Evolutionary conservation across 345 rosid species (phyloP).

Genomic region (Gossypium arboreum): DNA sequence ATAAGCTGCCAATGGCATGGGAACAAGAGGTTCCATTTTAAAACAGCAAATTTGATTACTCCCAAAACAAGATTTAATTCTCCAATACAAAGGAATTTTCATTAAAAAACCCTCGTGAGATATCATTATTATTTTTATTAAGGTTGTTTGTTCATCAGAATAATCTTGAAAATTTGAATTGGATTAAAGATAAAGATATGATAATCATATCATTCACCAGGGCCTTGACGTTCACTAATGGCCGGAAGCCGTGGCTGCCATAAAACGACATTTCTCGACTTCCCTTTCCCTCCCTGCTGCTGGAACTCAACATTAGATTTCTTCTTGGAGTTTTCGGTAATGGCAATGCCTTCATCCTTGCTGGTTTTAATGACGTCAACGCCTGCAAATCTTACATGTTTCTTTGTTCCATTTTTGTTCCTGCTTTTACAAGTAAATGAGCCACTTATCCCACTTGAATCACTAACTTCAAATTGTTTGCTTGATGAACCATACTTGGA

Average conservation of each 20-base stretch:
- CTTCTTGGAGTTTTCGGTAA: background rate
- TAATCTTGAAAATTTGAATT: background rate
- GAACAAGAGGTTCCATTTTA: background rate
- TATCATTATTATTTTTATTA: background rate
- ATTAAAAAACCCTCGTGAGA: background rate
- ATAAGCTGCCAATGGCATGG: background rate
- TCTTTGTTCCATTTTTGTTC: conserved; percentile 14
- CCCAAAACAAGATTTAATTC: background rate
- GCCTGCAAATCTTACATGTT: conserved; percentile 29
- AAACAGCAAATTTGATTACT: background rate
- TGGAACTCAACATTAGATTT: background rate
- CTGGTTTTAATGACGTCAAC: conserved; percentile 22
- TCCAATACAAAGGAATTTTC: background rate
- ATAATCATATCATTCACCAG: background rate
- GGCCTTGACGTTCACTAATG: conserved; percentile 19
- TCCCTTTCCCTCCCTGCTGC: background rate
- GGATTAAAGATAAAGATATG: background rate
- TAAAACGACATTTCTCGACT: background rate
- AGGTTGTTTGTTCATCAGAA: background rate
- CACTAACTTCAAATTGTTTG: background rate
- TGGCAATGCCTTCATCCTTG: background rate
- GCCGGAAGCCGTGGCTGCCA: conserved; percentile 32
- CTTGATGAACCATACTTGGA: conserved; percentile 1
- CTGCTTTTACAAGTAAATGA: background rate
- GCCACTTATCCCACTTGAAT: conserved; percentile 6